Conservation (phyloP, 1,284 basidiomycete genomes). For the Amylostereum areolatum region DNA sequence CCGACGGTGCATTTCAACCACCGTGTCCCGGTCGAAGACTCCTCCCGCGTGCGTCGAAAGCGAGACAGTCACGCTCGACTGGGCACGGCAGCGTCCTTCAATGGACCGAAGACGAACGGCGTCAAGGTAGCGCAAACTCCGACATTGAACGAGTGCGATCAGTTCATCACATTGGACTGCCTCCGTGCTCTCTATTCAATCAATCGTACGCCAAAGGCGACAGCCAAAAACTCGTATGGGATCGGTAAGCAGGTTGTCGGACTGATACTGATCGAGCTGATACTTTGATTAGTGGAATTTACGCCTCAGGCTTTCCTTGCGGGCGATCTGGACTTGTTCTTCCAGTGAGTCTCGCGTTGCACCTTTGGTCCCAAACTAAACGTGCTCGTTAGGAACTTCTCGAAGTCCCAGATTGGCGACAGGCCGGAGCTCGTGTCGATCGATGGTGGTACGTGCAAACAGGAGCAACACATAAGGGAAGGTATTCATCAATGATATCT, state of each 20-base stretch:
- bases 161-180: constrained; percentile 38
- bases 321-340: constrained; percentile 40
- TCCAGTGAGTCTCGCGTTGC: constrained; percentile 20
- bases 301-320: constrained; percentile 41
- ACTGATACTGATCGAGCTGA: background rate
- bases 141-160: constrained; percentile 32
- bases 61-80: constrained; percentile 16
- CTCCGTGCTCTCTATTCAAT: constrained; percentile 42
- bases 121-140: constrained; percentile 19
- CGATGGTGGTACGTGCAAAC: constrained; percentile 36
- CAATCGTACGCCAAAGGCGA: constrained; percentile 31
- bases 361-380: background rate
- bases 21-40: constrained; percentile 9
- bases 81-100: constrained; percentile 24
- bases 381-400: constrained; percentile 25
- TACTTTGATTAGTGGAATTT: constrained; percentile 35
- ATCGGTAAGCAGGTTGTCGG: constrained; percentile 29
- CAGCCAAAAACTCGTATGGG: constrained; percentile 41
- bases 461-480: background rate
- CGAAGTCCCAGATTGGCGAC: constrained; percentile 25
- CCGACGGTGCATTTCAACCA: constrained; percentile 38
- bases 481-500: constrained; percentile 1
- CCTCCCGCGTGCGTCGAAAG: too few species aligned
- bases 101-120: constrained; percentile 31
- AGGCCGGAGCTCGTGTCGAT: constrained; percentile 31